Conservation (phyloP, 1,284 basidiomycete genomes). For the Lentinula novae-zelandiae region DNA sequence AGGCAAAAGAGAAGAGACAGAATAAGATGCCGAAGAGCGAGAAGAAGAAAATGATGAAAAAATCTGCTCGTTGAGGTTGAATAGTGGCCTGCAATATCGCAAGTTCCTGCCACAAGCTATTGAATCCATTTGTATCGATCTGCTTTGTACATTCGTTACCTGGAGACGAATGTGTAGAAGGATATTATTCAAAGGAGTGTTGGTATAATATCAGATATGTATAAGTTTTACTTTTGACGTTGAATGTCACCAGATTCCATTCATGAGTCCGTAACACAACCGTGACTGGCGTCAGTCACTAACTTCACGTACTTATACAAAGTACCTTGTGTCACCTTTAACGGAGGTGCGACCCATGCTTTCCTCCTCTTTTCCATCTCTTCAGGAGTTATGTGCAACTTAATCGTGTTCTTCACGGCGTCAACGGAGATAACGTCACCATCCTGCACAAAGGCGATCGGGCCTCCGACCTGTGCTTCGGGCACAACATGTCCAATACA, state of each 20-base stretch:
- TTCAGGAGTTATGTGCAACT: slow-evolving; percentile 65
- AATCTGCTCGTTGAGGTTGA: slow-evolving; percentile 27
- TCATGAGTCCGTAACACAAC: slow-evolving; percentile 84
- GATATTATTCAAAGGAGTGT: not conserved
- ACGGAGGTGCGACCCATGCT: slow-evolving; percentile 76
- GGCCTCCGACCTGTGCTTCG: slow-evolving; percentile 87
- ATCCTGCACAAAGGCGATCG: slow-evolving; percentile 86
- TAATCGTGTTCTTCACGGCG: slow-evolving; percentile 80
- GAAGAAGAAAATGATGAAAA: slow-evolving; percentile 84
- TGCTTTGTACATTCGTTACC: not conserved
- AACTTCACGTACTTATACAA: slow-evolving; percentile 85
- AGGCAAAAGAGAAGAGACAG: slow-evolving; percentile 84
- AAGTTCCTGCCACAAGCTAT: not conserved
- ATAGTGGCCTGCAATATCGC: not conserved
- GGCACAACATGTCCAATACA: slow-evolving; percentile 91
- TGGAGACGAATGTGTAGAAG: not conserved
- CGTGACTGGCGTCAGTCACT: slow-evolving; percentile 84
- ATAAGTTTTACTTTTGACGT: not conserved
- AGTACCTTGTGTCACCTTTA: slow-evolving; percentile 83
- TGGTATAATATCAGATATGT: not conserved
- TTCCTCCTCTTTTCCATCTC: slow-evolving; percentile 68
- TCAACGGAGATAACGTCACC: slow-evolving; percentile 86
- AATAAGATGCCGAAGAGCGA: slow-evolving; percentile 92
- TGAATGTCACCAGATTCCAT: not conserved
- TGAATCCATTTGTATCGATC: not conserved